These are phyloP conservation scores for Butyriboletus appendiculatus DNA, from an alignment of 1,284 basidiomycete species.

Conservation along the genomic window DNA sequence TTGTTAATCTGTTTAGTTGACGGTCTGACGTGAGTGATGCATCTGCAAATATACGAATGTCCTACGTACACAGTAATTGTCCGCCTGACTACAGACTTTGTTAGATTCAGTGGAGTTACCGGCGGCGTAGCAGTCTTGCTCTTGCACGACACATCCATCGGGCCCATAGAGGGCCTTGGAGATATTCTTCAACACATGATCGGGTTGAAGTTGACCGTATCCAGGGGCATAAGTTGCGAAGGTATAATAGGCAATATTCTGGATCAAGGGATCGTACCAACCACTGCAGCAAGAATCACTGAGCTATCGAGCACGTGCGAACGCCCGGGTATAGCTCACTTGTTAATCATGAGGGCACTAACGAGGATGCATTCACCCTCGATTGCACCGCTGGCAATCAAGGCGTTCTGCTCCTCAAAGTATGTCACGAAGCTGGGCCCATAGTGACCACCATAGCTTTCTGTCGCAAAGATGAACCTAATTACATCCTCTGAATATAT, in stretches of 20 bases:
- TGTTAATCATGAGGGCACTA: constrained; percentile 54
- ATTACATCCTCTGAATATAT: background rate
- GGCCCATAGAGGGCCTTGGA: constrained; percentile 49
- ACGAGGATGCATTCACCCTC: constrained; percentile 45
- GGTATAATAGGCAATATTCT: constrained; percentile 59
- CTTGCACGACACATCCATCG: constrained; percentile 53
- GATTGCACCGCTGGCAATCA: constrained; percentile 50
- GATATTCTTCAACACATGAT: constrained; percentile 46
- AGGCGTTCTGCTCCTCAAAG: constrained; percentile 65
- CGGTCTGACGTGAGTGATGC: background rate
- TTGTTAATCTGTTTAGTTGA: constrained; percentile 41
- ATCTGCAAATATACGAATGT: background rate
- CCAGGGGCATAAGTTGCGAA: constrained; percentile 64
- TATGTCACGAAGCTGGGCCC: constrained; percentile 64
- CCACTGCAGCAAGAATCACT: constrained; percentile 41
- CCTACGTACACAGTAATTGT: constrained; percentile 55
- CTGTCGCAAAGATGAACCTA: constrained; percentile 64
- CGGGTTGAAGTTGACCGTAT: constrained; percentile 59
- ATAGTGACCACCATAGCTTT: constrained; percentile 72
- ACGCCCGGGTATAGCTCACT: constrained; percentile 33
- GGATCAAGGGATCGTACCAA: constrained; percentile 66
- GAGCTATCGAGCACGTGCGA: background rate
- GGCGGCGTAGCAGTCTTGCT: constrained; percentile 54
- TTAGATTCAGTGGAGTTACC: constrained; percentile 47
- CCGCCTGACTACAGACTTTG: constrained; percentile 49